Evolutionary conservation across 129 eudicot species (phyloP).

Genomic region (Arctium lappa): DNA sequence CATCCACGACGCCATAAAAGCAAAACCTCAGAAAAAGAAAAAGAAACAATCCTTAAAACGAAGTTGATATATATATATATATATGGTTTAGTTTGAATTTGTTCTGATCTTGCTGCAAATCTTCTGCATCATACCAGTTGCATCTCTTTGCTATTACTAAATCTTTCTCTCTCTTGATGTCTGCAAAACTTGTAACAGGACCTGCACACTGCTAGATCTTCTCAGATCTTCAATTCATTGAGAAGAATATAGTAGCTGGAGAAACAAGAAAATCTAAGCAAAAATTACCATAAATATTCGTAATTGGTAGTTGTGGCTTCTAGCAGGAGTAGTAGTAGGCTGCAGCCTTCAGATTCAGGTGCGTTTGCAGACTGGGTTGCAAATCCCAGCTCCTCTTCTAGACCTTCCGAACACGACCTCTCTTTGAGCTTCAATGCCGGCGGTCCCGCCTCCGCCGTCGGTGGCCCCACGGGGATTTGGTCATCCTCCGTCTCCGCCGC

Average conservation of each 20-base stretch:
- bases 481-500: constrained; percentile 37
- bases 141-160: background rate
- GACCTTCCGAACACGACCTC: constrained; percentile 49
- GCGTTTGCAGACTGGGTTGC: constrained; percentile 90
- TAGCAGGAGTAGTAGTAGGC: constrained; percentile 40
- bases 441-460: constrained; percentile 32
- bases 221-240: background rate
- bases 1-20: background rate
- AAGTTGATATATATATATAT: background rate
- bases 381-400: constrained; percentile 42
- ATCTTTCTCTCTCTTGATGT: background rate
- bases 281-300: background rate
- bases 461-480: constrained; percentile 38
- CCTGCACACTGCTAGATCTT: background rate
- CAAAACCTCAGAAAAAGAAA: background rate
- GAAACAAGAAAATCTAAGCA: background rate
- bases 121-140: background rate
- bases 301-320: constrained; percentile 69
- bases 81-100: background rate
- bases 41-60: background rate
- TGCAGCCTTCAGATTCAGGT: constrained; percentile 62
- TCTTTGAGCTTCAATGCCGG: constrained; percentile 79
- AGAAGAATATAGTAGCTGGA: background rate
- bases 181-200: background rate
- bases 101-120: background rate